Evolutionary conservation across 352 stramenopile genomes (phyloP), one percentile per base, ranked within the genome.

Genomic region (Pythium aquatile): DNA sequence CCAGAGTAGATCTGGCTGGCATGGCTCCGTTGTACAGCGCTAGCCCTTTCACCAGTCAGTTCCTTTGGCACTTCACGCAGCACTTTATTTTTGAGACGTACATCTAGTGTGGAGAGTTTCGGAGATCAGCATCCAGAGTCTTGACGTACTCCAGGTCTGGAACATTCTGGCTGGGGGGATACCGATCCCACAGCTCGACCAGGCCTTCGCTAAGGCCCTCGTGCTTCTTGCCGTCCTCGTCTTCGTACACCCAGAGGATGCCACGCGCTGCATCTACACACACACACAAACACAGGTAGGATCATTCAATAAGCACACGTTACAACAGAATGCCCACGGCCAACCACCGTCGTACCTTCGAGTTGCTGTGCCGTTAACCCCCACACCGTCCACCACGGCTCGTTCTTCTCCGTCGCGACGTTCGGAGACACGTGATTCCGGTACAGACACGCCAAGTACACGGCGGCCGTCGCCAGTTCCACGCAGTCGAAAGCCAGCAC

Each of bases 391-490:
- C 84, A 93, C 84, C 84, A 93, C 20, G 82, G 78, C 9, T 87
- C 73, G 24, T 87, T 83, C 33, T 63, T 75, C 56, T 88, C 79
- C 30, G 81, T 90, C 13, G 81, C 70, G 26, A 89, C 81, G 63
- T 89, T 88, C 14, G 68, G 61, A 5, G 65, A 72, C 17, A 89
- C 75, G 44, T 82, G 73, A 32, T 76, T 66, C n/a, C 69, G 73
- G 63, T 88, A 89, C 37, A 90, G 63, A 64, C 82, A 93, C 5
- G 77, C 74, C 9, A 94, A 52, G 49, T 94, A 94, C 33, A 92
- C 79, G 52, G 81, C 81, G 2, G 78, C 85, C 2, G 76, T 74
- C 53, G 81, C 85, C 17, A 94, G 62, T 20, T 85, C 69, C 11
- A 72, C 33, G 17, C 68, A 72, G 49, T 81, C 70, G 48, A 90